phyloP scores from a whole-genome alignment of 1,284 basidiomycete genomes.

The Apiotrichum akiyoshidainum region DNA sequence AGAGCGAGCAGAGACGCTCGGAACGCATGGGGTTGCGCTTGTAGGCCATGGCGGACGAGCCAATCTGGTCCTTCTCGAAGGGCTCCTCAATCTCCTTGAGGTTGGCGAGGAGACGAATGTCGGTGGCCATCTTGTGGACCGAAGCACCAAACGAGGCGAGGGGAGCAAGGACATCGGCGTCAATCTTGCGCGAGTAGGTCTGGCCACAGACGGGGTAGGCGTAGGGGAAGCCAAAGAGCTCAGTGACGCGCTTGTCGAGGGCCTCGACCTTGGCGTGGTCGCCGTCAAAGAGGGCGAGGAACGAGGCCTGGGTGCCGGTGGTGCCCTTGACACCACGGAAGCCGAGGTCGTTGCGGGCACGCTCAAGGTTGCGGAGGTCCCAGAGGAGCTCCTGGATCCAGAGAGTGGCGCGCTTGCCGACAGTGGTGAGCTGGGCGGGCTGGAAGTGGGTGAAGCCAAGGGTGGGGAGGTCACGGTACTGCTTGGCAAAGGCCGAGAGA shows the following conservation, averaged over 20 bases:
- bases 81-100: conserved; percentile 99
- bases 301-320: conserved; percentile 96
- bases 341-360: conserved; percentile 88
- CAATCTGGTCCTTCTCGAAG: conserved; percentile 98
- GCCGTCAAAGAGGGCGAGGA: conserved; percentile 90
- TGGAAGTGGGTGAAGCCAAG: conserved; percentile 99
- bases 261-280: conserved; percentile 91
- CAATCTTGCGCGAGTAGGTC: conserved; percentile 98
- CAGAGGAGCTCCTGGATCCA: conserved; percentile 98
- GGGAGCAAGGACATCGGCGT: conserved; percentile 85
- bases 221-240: conserved; percentile 85
- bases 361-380: conserved; percentile 91
- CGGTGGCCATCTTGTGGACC: conserved; percentile 96
- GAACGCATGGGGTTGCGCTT: conserved; percentile 99
- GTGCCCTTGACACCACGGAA: conserved; percentile 99
- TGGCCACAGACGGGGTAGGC: conserved; percentile 98
- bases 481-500: conserved; percentile 70
- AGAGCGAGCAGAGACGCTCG: conserved; percentile 92
- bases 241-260: conserved; percentile 83
- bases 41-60: conserved; percentile 97
- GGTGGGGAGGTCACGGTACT: conserved; percentile 75
- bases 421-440: conserved; percentile 95
- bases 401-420: conserved; percentile 96
- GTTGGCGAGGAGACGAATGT: conserved; percentile 86
- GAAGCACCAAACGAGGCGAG: conserved; percentile 90